Evolutionary conservation across 73 alveolate species (phyloP).

Genomic region (Paramecium pentaurelia): DNA sequence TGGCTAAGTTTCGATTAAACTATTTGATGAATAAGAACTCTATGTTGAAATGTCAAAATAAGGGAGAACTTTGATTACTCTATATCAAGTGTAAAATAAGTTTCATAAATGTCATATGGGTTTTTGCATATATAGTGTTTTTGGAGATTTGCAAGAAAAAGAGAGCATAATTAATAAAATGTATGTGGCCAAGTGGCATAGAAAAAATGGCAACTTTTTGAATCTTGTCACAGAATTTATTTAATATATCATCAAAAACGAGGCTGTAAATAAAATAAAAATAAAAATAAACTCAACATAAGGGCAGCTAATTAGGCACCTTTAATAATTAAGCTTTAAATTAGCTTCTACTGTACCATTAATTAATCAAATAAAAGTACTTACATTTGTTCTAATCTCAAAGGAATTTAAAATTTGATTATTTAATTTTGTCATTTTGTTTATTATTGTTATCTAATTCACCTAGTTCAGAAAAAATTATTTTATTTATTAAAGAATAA

Average conservation of each 20-base stretch:
- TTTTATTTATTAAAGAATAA: neutral
- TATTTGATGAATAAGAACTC: neutral
- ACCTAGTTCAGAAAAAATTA: neutral
- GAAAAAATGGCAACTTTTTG: conserved; percentile 17
- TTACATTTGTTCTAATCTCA: neutral
- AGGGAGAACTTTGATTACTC: neutral
- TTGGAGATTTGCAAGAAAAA: neutral
- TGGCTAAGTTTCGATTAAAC: neutral
- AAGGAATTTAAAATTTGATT: neutral
- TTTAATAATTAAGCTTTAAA: neutral
- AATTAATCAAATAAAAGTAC: neutral
- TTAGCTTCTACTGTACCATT: neutral
- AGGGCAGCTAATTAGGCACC: neutral
- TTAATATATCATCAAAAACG: neutral
- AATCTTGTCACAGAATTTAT: neutral
- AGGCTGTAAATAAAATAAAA: neutral
- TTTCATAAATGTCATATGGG: conserved; percentile 47
- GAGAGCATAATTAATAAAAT: neutral
- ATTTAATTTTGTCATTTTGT: neutral
- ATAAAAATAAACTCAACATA: neutral
- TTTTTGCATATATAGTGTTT: neutral
- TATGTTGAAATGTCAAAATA: neutral
- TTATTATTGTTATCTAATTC: neutral
- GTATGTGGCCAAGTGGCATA: conserved; percentile 41
- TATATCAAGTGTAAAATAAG: conserved; percentile 5